phyloP scores from a whole-genome alignment of 2,329 filamentous ascomycete genomes.

The Podosphaera aphanis region DNA sequence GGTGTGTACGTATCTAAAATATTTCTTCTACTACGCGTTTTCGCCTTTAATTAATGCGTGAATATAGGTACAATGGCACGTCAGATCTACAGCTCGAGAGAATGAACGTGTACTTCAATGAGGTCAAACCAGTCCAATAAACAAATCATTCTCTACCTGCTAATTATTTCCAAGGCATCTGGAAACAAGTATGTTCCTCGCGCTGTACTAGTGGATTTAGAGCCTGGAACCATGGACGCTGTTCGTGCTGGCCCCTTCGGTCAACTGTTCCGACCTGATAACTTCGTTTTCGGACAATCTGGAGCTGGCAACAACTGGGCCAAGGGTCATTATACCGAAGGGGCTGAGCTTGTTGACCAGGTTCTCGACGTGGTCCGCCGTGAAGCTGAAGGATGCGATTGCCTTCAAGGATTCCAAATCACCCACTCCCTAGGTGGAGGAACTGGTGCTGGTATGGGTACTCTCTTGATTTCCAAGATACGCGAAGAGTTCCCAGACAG shows the following conservation, averaged over 20 bases:
- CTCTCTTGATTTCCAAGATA: slow-evolving; percentile 98
- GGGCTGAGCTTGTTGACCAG: slow-evolving; percentile 94
- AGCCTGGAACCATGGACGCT: slow-evolving; percentile 98
- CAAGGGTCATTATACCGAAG: slow-evolving; percentile 99
- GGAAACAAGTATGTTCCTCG: slow-evolving; percentile 99
- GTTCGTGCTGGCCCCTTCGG: slow-evolving; percentile 96
- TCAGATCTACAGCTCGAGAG: slow-evolving; percentile 98
- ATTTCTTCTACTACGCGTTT: slow-evolving; percentile 1
- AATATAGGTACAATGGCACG: slow-evolving; percentile 70
- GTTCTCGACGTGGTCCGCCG: slow-evolving; percentile 96
- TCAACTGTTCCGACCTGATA: slow-evolving; percentile 98
- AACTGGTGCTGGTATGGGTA: slow-evolving; percentile 99
- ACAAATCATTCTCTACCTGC: slow-evolving; percentile 1
- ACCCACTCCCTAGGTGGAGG: slow-evolving; percentile 99
- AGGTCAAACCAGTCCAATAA: slow-evolving; percentile 25
- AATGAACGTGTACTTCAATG: slow-evolving; percentile 99
- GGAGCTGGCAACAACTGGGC: slow-evolving; percentile 99
- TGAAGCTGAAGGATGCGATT: slow-evolving; percentile 97
- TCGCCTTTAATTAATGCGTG: slow-evolving; percentile 13
- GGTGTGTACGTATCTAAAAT: slow-evolving; percentile 48
- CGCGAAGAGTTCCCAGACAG: slow-evolving; percentile 99
- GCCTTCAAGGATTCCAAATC: slow-evolving; percentile 99
- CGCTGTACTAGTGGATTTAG: slow-evolving; percentile 96
- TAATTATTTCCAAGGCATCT: slow-evolving; percentile 40
- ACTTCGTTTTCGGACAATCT: slow-evolving; percentile 99